phyloP scores from a whole-genome alignment of 805 yeast species.

The Cyberlindnera americana region DNA sequence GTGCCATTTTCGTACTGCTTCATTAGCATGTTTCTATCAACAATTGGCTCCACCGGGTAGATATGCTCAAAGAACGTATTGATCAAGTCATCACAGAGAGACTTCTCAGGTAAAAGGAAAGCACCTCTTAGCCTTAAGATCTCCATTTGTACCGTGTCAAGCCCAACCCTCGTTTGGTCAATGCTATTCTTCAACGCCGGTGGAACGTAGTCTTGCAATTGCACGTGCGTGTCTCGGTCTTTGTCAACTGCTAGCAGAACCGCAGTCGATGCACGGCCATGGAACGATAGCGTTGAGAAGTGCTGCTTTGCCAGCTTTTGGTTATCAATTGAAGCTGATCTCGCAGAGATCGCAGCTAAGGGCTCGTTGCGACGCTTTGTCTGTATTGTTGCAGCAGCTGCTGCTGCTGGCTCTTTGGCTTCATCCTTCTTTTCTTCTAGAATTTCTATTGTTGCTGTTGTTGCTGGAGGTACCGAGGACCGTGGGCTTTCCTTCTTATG shows the following conservation, averaged over 20 bases:
- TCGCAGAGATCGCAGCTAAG: conserved; percentile 31
- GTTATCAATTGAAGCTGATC: conserved; percentile 29
- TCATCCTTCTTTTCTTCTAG: too few species aligned
- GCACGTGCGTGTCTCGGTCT: conserved; percentile 32
- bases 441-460: background rate
- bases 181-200: conserved; percentile 22
- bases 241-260: conserved; percentile 17
- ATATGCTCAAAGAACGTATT: conserved; percentile 58
- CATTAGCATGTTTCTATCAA: conserved; percentile 62
- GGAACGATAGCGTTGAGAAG: conserved; percentile 36
- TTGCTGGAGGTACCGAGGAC: background rate
- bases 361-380: conserved; percentile 34
- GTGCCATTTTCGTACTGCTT: conserved; percentile 48
- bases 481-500: conserved; percentile 16
- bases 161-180: conserved; percentile 26
- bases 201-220: conserved; percentile 26
- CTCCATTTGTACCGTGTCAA: conserved; percentile 62
- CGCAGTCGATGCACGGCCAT: conserved; percentile 52
- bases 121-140: conserved; percentile 65
- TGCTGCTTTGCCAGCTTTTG: conserved; percentile 22
- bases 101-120: conserved; percentile 60
- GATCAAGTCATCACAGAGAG: conserved; percentile 56
- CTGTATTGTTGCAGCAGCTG: conserved; percentile 13
- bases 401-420: background rate
- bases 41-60: conserved; percentile 67